A percentile compares a stretch with the other conserved stretches of the same genome.
Conservation (phyloP, 495 filamentous ascomycete genomes). For the Penicillium antarcticum region DNA sequence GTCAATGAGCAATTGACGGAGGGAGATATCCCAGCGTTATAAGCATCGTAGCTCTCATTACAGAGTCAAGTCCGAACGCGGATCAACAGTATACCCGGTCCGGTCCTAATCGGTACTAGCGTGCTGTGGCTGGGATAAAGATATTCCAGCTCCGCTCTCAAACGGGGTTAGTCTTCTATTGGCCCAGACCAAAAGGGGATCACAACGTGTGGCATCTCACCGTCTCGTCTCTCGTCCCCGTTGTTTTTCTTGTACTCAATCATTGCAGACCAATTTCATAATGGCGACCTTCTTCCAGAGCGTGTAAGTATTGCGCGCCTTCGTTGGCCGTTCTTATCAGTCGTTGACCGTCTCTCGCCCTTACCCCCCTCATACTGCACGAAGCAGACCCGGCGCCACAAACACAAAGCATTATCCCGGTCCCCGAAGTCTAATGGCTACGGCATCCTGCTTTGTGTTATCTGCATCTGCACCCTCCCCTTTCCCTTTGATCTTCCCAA, state of each 20-base stretch:
- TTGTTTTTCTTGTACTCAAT: constrained; percentile 6
- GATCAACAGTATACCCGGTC: background rate
- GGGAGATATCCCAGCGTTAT: too few relatives aligned
- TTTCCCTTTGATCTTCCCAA: background rate
- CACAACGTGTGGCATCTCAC: constrained; percentile 10
- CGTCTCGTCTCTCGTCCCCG: constrained; percentile 3
- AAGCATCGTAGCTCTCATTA: constrained; percentile 3
- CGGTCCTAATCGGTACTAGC: background rate
- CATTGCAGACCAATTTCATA: constrained; percentile 19
- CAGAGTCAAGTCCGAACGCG: background rate
- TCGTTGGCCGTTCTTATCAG: background rate
- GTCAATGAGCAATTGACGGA: too few relatives aligned
- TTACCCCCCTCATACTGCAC: constrained; percentile 22
- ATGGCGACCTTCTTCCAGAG: constrained; percentile 80
- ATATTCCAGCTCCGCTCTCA: background rate
- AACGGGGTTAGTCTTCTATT: constrained; percentile 20
- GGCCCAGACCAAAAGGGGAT: constrained; percentile 28
- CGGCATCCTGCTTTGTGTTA: background rate
- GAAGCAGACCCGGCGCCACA: constrained; percentile 18
- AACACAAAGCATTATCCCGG: constrained; percentile 21
- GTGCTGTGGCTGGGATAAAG: too few relatives aligned
- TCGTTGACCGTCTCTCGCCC: constrained; percentile 7
- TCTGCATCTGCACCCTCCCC: background rate
- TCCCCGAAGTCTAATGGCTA: constrained; percentile 11
- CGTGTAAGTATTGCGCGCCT: constrained; percentile 58